Base-by-base conservation (phyloP, 2,329 filamentous ascomycete genomes). In the Cyphellophora europaea region DNA sequence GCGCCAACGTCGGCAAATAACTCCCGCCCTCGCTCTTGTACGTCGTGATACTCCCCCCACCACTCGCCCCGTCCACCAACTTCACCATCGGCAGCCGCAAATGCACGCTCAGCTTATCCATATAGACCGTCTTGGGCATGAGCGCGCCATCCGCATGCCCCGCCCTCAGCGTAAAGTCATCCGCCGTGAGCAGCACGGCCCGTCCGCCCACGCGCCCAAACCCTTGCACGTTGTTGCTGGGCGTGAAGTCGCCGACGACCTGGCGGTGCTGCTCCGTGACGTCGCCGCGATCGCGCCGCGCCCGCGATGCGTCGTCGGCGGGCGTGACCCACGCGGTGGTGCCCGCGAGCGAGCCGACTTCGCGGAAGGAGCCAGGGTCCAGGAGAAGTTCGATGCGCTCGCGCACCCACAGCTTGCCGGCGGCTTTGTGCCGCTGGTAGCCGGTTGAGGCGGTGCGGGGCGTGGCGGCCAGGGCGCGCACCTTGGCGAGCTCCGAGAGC, bases 361-460 rank as follows among this genome's bases (percentile, higher is more conserved):
- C 75, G 13, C 62, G 59, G 43, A 78, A 77, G 14, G 62, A 70
- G 3, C 61, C 65, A 2, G 57, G 47, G 40, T 79, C 75, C 10
- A 79, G 61, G 11, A 80, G 57, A 16, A 66, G 57, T 4, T 71
- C 62, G 15, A 79, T 70, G 3, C 75, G 63, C 49, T 80, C 74
- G 16, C 74, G 66, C 0, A 79, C 74, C 74, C 74, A 79, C 12
- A 80, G 62, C 51, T 80, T 80, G 2, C 76, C 76, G 3, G 72
- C 67, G 53, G 73, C 62, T 46, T 77, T 77, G 50, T 80, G 76
- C 3, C 72, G 67, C 12, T 72, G 53, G 43, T 79, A 79, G 18
- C 75, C 75, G 43, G 68, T 61, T 36, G 69, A 69, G 4, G 55
- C 65, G 1, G 62, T 52, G 35, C 75, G 62, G 2, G 76, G 74